Evolutionary conservation across 768 basidiomycete species (phyloP).

Genomic region (Trametes coccinea): DNA sequence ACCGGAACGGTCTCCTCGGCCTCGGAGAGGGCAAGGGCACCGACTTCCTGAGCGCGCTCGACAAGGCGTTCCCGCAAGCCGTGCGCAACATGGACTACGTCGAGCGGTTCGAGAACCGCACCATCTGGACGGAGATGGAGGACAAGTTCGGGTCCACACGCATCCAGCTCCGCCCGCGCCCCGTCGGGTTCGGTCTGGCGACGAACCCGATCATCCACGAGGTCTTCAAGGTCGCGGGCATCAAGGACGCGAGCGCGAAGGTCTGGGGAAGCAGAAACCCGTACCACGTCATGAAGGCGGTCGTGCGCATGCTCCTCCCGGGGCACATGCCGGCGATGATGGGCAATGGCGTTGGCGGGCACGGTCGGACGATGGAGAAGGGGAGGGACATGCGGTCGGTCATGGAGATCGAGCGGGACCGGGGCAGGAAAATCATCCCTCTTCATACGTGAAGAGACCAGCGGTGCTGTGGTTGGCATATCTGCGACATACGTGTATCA

Average conservation of each 20-base stretch:
- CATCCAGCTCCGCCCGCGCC: constrained; percentile 77
- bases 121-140: constrained; percentile 90
- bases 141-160: constrained; percentile 83
- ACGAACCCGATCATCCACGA: constrained; percentile 89
- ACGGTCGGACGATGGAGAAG: constrained; percentile 68
- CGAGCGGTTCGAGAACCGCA: constrained; percentile 90
- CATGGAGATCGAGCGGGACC: constrained; percentile 74
- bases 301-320: constrained; percentile 79
- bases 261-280: constrained; percentile 92
- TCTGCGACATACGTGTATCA: neutral
- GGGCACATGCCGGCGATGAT: constrained; percentile 79
- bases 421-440: constrained; percentile 77
- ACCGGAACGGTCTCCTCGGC: constrained; percentile 83
- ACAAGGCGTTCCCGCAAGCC: constrained; percentile 66
- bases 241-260: constrained; percentile 93
- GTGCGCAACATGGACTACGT: constrained; percentile 90
- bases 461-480: constrained; percentile 4
- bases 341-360: constrained; percentile 81
- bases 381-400: constrained; percentile 71
- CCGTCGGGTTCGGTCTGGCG: constrained; percentile 88
- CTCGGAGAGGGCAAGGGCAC: constrained; percentile 79
- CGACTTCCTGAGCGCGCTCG: constrained; percentile 51
- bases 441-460: constrained; percentile 34
- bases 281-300: constrained; percentile 83
- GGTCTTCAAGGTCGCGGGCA: constrained; percentile 89